Conservation (phyloP, 2,329 filamentous ascomycete genomes). For the Elsinoe australis region DNA sequence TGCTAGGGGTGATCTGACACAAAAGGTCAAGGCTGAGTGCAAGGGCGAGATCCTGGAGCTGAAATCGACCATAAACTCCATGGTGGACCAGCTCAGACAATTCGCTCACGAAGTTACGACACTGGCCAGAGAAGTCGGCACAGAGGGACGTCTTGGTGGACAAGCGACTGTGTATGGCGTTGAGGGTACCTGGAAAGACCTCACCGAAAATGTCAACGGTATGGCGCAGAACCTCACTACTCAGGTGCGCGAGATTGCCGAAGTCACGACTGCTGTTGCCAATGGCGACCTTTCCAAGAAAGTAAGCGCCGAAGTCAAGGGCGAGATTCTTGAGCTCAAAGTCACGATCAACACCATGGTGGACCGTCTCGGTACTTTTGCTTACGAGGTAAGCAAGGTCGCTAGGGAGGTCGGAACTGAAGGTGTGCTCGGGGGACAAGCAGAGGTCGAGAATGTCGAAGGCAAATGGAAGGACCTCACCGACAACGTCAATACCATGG, state of each 20-base stretch:
- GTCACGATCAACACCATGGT: constrained; percentile 73
- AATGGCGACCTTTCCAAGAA: constrained; percentile 47
- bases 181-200: constrained; percentile 47
- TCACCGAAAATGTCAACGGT: constrained; percentile 48
- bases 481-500: constrained; percentile 62
- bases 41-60: constrained; percentile 47
- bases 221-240: constrained; percentile 47
- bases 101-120: constrained; percentile 49
- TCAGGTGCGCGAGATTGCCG: constrained; percentile 47
- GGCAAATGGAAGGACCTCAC: constrained; percentile 61
- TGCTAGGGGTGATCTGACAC: constrained; percentile 44
- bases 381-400: constrained; percentile 59
- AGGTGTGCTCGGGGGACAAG: constrained; percentile 56
- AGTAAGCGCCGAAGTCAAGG: constrained; percentile 45
- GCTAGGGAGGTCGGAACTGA: constrained; percentile 58
- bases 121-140: constrained; percentile 46
- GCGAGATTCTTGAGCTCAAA: constrained; percentile 58
- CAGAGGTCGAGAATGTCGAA: constrained; percentile 57
- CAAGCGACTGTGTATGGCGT: constrained; percentile 47
- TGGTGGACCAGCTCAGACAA: constrained; percentile 47
- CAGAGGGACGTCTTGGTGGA: constrained; percentile 44
- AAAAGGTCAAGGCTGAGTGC: constrained; percentile 46
- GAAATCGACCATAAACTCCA: constrained; percentile 47
- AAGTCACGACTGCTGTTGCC: constrained; percentile 47
- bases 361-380: constrained; percentile 55